phyloP scores from a whole-genome alignment of 768 basidiomycete genomes.

The Rhodotorula graminis region DNA sequence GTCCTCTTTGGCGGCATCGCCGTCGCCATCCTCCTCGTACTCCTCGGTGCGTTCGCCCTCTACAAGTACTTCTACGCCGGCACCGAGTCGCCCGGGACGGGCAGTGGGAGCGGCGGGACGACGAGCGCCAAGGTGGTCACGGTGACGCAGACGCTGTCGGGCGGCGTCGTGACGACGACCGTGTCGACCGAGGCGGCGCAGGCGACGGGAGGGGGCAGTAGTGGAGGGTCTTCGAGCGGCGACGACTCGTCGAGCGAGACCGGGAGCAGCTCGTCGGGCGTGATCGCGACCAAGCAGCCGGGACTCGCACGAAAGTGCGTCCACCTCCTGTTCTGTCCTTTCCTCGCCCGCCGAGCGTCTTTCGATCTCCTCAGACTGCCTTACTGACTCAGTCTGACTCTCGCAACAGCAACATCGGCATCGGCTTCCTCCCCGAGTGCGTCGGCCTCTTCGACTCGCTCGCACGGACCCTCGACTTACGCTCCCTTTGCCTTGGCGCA shows the following conservation, averaged over 20 bases:
- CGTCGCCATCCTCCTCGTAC: conserved; percentile 3
- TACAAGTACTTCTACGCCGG: background rate
- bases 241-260: too few species aligned
- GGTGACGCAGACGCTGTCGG: background rate
- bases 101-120: too few species aligned
- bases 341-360: background rate
- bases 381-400: background rate
- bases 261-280: background rate
- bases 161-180: conserved; percentile 2
- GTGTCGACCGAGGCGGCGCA: background rate
- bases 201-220: background rate
- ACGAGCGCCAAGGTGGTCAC: background rate
- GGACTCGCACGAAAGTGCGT: background rate
- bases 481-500: rapidly evolving
- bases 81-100: too few species aligned
- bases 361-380: background rate
- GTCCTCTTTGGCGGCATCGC: conserved; percentile 14
- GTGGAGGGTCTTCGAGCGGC: background rate
- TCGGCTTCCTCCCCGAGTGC: conserved; percentile 27
- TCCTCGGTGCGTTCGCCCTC: conserved; percentile 1
- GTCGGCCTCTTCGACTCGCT: background rate
- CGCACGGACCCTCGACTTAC: background rate
- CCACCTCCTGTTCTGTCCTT: too few species aligned
- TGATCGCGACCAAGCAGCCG: background rate
- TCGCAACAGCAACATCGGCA: conserved; percentile 22